Evolutionary conservation across 495 filamentous ascomycete species (phyloP).

Genomic region (Aspergillus leporis): DNA sequence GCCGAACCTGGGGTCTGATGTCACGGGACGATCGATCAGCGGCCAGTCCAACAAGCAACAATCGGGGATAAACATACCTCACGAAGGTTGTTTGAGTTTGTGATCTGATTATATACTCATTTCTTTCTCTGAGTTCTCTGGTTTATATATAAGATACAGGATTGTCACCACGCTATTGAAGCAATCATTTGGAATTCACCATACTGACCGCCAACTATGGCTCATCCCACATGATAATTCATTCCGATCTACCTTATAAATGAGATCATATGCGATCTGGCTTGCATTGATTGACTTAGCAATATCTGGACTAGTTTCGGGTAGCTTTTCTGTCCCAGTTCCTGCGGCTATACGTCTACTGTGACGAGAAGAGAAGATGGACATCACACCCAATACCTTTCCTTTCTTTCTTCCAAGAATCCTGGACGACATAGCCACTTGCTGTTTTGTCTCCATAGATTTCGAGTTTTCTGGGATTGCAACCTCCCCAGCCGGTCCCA

Average conservation of each 20-base stretch:
- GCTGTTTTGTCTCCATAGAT: constrained; percentile 71
- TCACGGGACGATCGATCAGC: constrained; percentile 13
- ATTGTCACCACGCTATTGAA: background rate
- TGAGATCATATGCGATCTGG: background rate
- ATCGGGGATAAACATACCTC: background rate
- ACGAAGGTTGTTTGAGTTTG: background rate
- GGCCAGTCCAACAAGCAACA: background rate
- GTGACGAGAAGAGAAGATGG: constrained; percentile 51
- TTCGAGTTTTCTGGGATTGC: constrained; percentile 76
- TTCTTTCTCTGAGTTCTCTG: background rate
- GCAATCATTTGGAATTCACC: background rate
- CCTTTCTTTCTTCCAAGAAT: constrained; percentile 56
- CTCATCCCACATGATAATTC: background rate
- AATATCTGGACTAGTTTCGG: background rate
- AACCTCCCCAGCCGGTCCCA: constrained; percentile 25
- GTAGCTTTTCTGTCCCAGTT: background rate
- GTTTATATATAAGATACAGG: background rate
- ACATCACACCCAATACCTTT: constrained; percentile 59
- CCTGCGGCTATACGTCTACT: background rate
- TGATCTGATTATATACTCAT: background rate
- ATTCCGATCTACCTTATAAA: background rate
- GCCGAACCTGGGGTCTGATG: constrained; percentile 17
- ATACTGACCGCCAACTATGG: background rate
- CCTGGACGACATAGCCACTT: constrained; percentile 55
- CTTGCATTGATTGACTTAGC: background rate